A percentile compares a stretch with the other conserved stretches of the same genome.
Conservation (phyloP, 208 protist genomes). For the Trypanosoma platydactyli region DNA sequence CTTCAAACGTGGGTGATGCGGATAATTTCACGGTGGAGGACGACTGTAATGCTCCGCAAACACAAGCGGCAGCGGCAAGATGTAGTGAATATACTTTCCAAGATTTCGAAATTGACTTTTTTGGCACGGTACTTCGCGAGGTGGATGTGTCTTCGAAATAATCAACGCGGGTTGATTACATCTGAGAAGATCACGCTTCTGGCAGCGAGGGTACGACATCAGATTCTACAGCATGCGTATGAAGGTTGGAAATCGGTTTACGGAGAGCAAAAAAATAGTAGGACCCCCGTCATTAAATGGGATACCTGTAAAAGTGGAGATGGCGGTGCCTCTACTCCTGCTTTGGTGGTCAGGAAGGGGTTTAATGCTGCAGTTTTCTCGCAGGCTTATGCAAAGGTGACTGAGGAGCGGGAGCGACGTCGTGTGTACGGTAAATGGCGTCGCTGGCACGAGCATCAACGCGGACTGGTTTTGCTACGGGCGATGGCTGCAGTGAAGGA, state of each 20-base stretch:
- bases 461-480: constrained; percentile 27
- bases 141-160: constrained; percentile 28
- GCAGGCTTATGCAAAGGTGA: constrained; percentile 21
- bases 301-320: background rate
- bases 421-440: constrained; percentile 43
- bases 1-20: constrained; percentile 34
- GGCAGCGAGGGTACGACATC: constrained; percentile 12
- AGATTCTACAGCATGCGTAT: constrained; percentile 17
- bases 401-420: constrained; percentile 23
- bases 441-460: constrained; percentile 38
- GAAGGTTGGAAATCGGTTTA: constrained; percentile 15
- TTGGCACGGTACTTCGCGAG: constrained; percentile 38
- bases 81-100: constrained; percentile 29
- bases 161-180: background rate
- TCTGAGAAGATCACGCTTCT: constrained; percentile 16
- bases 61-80: constrained; percentile 10
- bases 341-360: background rate
- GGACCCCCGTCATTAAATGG: background rate
- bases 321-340: too few relatives aligned
- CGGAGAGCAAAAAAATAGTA: background rate
- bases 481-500: constrained; percentile 48
- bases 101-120: constrained; percentile 14
- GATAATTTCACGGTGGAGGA: constrained; percentile 50
- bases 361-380: constrained; percentile 12
- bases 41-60: constrained; percentile 18